Evolutionary conservation across 306 rosid genomes (phyloP), one percentile per base, ranked within the genome.

Genomic region (Pachyrhizus erosus): DNA sequence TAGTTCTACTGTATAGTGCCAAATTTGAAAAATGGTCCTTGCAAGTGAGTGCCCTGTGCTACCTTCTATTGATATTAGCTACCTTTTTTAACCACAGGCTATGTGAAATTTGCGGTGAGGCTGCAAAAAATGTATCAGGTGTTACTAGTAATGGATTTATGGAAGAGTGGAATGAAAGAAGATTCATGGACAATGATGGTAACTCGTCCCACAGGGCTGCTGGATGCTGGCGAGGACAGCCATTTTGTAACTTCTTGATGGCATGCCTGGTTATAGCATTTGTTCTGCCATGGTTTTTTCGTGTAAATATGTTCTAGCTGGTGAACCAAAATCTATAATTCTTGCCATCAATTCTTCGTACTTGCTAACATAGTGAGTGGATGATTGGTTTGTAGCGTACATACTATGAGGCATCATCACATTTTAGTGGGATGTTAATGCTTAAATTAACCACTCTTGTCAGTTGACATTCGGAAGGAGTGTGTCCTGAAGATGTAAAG

Each of bases 281-380:
- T 80, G 97, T 96, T 33, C 98, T 96, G n/a, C 99, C 99, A 17
- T 96, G 99, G 99, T 92, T 93, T 87, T 91, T 92, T 67, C 97
- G 91, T 82, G 94, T 89, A 83, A 87, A 92, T 85, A 87, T 93
- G 87, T 96, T 93, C 94, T 96, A 90, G 88, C 69, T 68, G 77
- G 43, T 67, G 75, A 71, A 68, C 79, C 84, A 58, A 77, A 64
- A 37, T 48, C 33, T n/a, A 15, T 71, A 9, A 7, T 81, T 74
- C 83, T 54, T 66, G 57, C 60, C 74, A 40, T 76, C 80, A 75
- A 75, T 58, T 77, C 80, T 82, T 65, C 87, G 75, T 75, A 43
- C 72, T 69, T n/a, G n/a, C n/a, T n/a, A n/a, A n/a, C n/a, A n/a
- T n/a, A n/a, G n/a, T n/a, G n/a, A 69, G 51, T 71, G 71, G 33